Base-by-base conservation (phyloP, 2,329 filamentous ascomycete genomes). In the Ramularia endophylla region DNA sequence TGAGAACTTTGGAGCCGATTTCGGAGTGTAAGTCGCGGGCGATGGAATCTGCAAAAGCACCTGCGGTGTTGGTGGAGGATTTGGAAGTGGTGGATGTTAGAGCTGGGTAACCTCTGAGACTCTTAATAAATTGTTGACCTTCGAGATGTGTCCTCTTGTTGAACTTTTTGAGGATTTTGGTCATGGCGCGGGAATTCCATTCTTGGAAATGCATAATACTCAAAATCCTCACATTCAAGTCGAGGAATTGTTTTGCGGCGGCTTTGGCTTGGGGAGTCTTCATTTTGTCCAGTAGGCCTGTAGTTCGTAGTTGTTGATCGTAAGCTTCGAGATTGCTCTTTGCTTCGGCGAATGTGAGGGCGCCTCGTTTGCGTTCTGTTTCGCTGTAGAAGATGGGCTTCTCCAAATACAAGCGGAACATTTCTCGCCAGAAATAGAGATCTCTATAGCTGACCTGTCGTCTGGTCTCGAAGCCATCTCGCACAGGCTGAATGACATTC, bases 111-210 rank as follows among this genome's bases (percentile, higher is more conserved):
- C 45, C 41, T 17, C 50, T 41, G 11, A 62, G 45, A 9, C 44
- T 50, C 3, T 46, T 47, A 29, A 58, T 40, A 37, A 61, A 61
- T 5, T 45, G 27, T 18, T 58, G 46, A 8, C 52, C 80, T 18
- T 82, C 80, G 15, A 94, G 70, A 1, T 83, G 79, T 1, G 87
- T 94, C 44, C 80, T 78, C 64, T 94, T 94, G 65, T 92, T 85
- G 59, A 94, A 94, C 80, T 88, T 94, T 63, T 94, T 94, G 39
- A 94, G 66, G 38, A 94, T 94, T 63, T 94, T 94, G 25, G 70
- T 70, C 55, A 92, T 78, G 1, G 87, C 87, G 20, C 75, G 75
- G 50, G 78, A 77, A 56, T 94, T 94, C 50, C 94, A 80, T 58
- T 92, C 87, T 56, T 89, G 85, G 53, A 94, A 94, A 44, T 82